phyloP scores from a whole-genome alignment of 257 asterid species.

The Solanum appendiculatum region DNA sequence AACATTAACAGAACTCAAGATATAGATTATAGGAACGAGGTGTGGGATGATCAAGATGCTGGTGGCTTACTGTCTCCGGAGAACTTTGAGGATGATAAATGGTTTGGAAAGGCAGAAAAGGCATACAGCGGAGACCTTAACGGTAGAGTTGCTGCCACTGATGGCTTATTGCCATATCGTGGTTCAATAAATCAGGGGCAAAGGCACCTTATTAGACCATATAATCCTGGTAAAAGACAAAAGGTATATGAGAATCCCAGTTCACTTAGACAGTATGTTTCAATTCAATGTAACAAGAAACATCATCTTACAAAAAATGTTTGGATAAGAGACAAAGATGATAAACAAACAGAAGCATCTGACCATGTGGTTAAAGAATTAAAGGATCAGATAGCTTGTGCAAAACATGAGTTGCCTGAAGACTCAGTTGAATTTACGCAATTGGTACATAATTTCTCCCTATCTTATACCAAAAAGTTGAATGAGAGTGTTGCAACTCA shows the following conservation, averaged over 20 bases:
- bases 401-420: constrained; percentile 14
- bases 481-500: constrained; percentile 9
- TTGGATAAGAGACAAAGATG: constrained; percentile 16
- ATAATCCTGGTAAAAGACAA: constrained; percentile 4
- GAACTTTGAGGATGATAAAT: not conserved
- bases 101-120: not conserved
- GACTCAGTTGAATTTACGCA: constrained; percentile 19
- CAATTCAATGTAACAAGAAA: not conserved
- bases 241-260: not conserved
- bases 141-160: constrained; percentile 6
- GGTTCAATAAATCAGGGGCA: not conserved
- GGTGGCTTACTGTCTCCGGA: not conserved
- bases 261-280: not conserved
- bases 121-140: not conserved
- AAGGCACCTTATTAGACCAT: constrained; percentile 4
- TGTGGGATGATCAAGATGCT: constrained; percentile 4
- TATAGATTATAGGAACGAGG: constrained; percentile 2
- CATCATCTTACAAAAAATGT: constrained; percentile 6
- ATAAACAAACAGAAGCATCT: not conserved
- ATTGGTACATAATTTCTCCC: constrained; percentile 7
- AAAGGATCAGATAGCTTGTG: constrained; percentile 4
- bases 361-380: not conserved
- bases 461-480: constrained; percentile 23
- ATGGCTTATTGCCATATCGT: not conserved
- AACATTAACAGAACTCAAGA: not conserved